Conservation (phyloP, 2,329 filamentous ascomycete species). For the Gnomoniopsis smithogilvyi region DNA sequence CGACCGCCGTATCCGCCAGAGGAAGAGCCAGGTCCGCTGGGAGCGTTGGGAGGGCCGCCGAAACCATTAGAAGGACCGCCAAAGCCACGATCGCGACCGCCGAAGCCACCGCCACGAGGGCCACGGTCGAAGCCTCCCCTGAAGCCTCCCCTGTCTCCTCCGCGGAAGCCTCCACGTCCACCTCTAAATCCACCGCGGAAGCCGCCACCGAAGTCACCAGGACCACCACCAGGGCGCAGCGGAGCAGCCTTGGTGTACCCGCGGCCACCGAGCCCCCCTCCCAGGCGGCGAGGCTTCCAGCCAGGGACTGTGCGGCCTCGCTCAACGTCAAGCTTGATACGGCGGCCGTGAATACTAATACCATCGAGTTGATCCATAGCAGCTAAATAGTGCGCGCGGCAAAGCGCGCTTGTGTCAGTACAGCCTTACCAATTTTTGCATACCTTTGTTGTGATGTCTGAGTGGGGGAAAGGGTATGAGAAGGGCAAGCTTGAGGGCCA, state of each 20-base stretch:
- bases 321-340: conserved; percentile 93
- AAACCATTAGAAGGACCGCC: conserved; percentile 45
- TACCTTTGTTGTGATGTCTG: conserved; percentile 26
- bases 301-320: conserved; percentile 89
- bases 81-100: conserved; percentile 44
- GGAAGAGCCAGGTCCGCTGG: conserved; percentile 55
- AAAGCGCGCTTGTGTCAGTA: conserved; percentile 66
- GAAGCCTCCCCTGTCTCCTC: conserved; percentile 35
- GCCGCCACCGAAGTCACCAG: conserved; percentile 54
- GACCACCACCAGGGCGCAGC: conserved; percentile 55
- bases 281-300: conserved; percentile 89
- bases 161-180: conserved; percentile 39
- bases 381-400: conserved; percentile 64
- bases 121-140: conserved; percentile 54
- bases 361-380: conserved; percentile 84
- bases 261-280: conserved; percentile 87
- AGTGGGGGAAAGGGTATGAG: conserved; percentile 30
- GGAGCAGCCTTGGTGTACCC: conserved; percentile 84
- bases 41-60: conserved; percentile 43
- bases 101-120: conserved; percentile 47
- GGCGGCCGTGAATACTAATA: conserved; percentile 86
- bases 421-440: conserved; percentile 52
- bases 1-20: conserved; percentile 43
- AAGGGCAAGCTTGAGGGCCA: conserved; percentile 58
- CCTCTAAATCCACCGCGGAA: conserved; percentile 49